These are phyloP conservation scores for Fusarium papillatum DNA, from an alignment of 2,329 filamentous ascomycete genomes.

Conservation along the genomic window DNA sequence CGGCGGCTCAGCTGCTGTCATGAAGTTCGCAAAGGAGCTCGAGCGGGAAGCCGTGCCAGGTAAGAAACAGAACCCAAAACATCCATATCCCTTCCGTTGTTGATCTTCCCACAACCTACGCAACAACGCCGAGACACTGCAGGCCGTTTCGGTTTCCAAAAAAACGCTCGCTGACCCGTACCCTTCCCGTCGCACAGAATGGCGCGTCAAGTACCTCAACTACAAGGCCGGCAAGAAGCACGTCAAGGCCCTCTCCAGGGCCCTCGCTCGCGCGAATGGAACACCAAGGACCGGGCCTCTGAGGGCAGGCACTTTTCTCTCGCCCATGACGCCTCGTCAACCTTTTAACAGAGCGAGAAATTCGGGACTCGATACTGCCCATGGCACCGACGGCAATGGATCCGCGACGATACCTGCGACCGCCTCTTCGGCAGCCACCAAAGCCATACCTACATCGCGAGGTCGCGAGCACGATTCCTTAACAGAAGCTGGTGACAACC, in stretches of 20 bases:
- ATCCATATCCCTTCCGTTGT: not conserved
- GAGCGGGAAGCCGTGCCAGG: constrained; percentile 90
- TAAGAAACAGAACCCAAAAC: constrained; percentile 49
- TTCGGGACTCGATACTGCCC: constrained; percentile 7
- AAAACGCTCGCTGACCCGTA: constrained; percentile 8
- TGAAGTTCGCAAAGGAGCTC: constrained; percentile 83
- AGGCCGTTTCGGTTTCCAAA: not conserved
- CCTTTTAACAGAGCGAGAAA: constrained; percentile 7
- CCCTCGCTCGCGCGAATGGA: constrained; percentile 73
- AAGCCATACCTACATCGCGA: constrained; percentile 36
- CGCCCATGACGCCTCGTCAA: constrained; percentile 39
- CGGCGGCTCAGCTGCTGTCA: constrained; percentile 47
- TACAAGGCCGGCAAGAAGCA: constrained; percentile 98
- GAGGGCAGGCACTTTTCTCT: constrained; percentile 49
- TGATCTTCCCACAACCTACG: not conserved
- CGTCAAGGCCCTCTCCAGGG: constrained; percentile 84
- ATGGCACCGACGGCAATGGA: constrained; percentile 13
- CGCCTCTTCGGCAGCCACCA: constrained; percentile 27
- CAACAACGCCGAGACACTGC: not conserved
- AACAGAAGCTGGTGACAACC: constrained; percentile 52
- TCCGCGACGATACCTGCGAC: constrained; percentile 13
- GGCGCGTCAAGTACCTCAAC: constrained; percentile 93
- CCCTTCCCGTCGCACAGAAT: constrained; percentile 67
- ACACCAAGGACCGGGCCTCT: constrained; percentile 60
- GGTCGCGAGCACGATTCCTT: constrained; percentile 56